Evolutionary conservation across 495 filamentous ascomycete genomes (phyloP), one percentile per base, ranked within the genome.

Genomic region (Penicillium nucicola): DNA sequence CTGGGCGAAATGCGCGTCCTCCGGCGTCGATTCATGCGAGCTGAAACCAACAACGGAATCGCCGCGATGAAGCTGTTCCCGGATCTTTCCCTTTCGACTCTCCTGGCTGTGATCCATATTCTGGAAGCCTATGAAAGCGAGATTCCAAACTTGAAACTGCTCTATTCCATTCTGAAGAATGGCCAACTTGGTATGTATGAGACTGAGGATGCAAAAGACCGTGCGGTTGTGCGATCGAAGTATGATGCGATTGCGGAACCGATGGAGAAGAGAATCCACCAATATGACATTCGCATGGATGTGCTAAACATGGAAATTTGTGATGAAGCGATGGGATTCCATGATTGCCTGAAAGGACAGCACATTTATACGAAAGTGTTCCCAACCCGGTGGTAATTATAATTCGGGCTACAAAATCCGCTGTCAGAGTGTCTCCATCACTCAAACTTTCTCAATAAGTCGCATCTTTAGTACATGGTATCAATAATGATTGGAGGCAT

Each of bases 91-190:
- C 11, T 60, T 23, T 50, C 41, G n/a, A 57, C 50, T n/a, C 56
- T 65, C 6, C 32, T 54, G 23, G 49, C 58, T 5, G 50, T 65
- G 10, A 15, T 62, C 7, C 48, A 62, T 1, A 47, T 59, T 22
- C 25, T 65, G 40, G 42, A 54, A 20, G 55, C 46, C 8, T 62
- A 62, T 43, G 47, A 54, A 19, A 52, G 46, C 14, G 61, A 65
- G 46, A 58, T 65, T 18, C 15, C 9, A 0, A 41, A 40, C 18
- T 17, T 62, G n/a, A n/a, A 43, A 3, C 9, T 44, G 12, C 35
- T 65, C 31, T 65, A 57, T 40, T 34, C 42, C 12, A 33, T 56
- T 5, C 32, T 62, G 22, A 48, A 41, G 9, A 39, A 35, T 15
- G 30, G 32, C 5, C 58, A 65, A 28, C 19, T 57, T 12, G 45